Evolutionary conservation across 495 filamentous ascomycete genomes (phyloP).

Genomic region (Neurospora tetrasperma): DNA sequence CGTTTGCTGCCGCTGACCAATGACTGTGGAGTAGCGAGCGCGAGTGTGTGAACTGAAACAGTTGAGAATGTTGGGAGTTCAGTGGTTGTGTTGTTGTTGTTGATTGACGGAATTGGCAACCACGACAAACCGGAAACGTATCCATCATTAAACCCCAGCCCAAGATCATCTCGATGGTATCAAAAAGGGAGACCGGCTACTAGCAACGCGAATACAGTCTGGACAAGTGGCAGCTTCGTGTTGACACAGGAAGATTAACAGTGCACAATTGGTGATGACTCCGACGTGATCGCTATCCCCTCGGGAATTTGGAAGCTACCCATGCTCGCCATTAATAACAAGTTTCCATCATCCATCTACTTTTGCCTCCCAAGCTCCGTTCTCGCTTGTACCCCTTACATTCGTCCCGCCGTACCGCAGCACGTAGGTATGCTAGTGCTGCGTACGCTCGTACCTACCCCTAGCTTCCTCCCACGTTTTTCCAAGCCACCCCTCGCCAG

Average conservation of each 20-base stretch:
- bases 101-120: neutral
- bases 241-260: neutral
- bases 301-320: neutral
- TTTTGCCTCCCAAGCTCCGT: neutral
- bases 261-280: neutral
- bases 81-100: neutral
- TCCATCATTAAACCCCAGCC: neutral
- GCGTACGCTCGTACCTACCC: neutral
- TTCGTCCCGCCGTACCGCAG: neutral
- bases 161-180: neutral
- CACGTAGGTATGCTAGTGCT: neutral
- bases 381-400: neutral
- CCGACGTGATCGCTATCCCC: neutral
- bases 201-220: neutral
- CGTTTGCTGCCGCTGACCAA: neutral
- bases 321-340: neutral
- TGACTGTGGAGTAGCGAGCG: neutral
- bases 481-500: neutral
- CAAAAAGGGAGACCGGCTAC: neutral
- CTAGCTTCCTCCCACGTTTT: slow-evolving; percentile 1
- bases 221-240: neutral
- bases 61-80: neutral
- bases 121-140: neutral
- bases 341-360: neutral
- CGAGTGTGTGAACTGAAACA: neutral